Percentiles rank a stretch among this genome's conserved stretches.
Conservation (phyloP, 2,329 filamentous ascomycete species). For the Penicillium sp. region DNA sequence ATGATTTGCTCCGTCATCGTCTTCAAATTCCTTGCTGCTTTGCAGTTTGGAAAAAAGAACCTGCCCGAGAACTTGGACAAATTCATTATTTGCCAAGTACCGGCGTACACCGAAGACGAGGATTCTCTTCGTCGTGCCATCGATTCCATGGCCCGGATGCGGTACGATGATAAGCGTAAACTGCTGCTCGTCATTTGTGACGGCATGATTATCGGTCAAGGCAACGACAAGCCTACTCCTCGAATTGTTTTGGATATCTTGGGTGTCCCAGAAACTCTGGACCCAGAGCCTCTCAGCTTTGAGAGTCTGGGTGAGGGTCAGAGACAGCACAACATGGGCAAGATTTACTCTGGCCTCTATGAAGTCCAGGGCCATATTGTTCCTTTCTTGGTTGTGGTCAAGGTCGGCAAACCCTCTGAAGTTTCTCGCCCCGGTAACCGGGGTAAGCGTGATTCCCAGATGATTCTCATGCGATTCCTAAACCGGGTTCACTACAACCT, state of each 20-base stretch:
- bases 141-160: conserved; percentile 92
- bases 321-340: conserved; percentile 99
- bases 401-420: conserved; percentile 84
- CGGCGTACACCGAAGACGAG: conserved; percentile 97
- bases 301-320: conserved; percentile 92
- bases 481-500: conserved; percentile 98
- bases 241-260: conserved; percentile 98
- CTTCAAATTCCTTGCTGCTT: conserved; percentile 95
- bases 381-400: conserved; percentile 94
- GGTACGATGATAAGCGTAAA: conserved; percentile 94
- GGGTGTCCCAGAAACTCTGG: conserved; percentile 87
- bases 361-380: conserved; percentile 98
- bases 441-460: conserved; percentile 98
- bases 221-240: conserved; percentile 93
- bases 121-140: conserved; percentile 95
- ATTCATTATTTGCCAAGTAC: conserved; percentile 96
- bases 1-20: conserved; percentile 77
- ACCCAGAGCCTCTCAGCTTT: conserved; percentile 94
- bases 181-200: conserved; percentile 96
- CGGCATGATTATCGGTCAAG: conserved; percentile 92
- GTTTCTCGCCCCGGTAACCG: conserved; percentile 81
- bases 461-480: conserved; percentile 97
- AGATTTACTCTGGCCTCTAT: conserved; percentile 95
- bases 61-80: conserved; percentile 96
- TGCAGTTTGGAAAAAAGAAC: conserved; percentile 91